Evolutionary conservation across 495 filamentous ascomycete species (phyloP).

Genomic region (Lophiotrema nucula): DNA sequence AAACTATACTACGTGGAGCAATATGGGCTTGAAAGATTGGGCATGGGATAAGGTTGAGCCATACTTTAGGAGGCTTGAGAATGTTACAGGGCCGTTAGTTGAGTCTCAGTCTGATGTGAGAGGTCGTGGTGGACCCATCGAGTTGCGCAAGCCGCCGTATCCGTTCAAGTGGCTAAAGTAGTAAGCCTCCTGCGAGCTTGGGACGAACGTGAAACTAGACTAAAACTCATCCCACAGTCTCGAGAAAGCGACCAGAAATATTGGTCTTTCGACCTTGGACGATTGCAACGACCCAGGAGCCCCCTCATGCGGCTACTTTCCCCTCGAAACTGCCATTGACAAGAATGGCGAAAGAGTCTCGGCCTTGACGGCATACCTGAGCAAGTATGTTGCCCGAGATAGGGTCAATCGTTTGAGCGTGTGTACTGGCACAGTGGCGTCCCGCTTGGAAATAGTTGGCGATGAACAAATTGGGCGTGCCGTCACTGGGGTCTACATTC

Average conservation of each 20-base stretch:
- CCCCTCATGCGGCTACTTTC: slow-evolving; percentile 16
- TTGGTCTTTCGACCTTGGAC: slow-evolving; percentile 15
- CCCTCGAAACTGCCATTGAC: slow-evolving; percentile 22
- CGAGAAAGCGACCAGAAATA: slow-evolving; percentile 12
- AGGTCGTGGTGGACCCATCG: slow-evolving; percentile 13
- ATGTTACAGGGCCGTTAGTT: slow-evolving; percentile 1
- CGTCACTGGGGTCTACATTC: slow-evolving; percentile 17
- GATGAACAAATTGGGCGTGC: slow-evolving; percentile 9
- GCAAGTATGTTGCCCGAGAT: slow-evolving; percentile 7
- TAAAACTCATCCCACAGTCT: slow-evolving; percentile 7
- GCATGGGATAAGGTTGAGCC: slow-evolving; percentile 21
- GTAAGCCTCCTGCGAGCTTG: slow-evolving; percentile 9
- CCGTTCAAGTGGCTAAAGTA: slow-evolving; percentile 24
- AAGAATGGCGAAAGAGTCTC: slow-evolving; percentile 25
- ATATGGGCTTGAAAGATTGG: slow-evolving; percentile 19
- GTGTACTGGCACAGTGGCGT: slow-evolving; percentile 22
- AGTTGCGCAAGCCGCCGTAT: slow-evolving; percentile 19
- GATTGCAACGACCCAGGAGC: slow-evolving; percentile 17
- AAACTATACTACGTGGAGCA: slow-evolving; percentile 15
- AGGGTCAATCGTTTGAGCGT: slow-evolving; percentile 14
- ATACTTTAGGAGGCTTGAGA: slow-evolving; percentile 23
- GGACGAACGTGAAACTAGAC: background rate
- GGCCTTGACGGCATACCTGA: slow-evolving; percentile 14
- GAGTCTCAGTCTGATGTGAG: slow-evolving; percentile 3
- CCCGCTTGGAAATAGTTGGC: slow-evolving; percentile 14